Base-by-base conservation (phyloP, 805 yeast genomes). In the Priceomyces medius region DNA sequence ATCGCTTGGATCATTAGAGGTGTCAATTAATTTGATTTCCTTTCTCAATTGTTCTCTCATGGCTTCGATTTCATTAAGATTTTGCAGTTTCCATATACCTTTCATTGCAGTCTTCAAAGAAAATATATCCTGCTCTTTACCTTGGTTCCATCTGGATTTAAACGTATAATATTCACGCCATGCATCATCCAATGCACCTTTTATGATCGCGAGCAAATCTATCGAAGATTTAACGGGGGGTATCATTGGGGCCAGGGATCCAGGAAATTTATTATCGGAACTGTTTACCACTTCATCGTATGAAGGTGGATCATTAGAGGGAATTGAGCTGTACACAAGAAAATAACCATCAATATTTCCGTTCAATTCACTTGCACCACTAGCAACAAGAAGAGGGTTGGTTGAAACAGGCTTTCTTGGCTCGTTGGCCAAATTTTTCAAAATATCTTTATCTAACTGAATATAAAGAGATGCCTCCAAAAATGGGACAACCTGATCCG, bases 321-420 rank as follows among this genome's bases (percentile, higher is more conserved):
- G 93, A 2, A 85, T 76, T 2, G 87, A 82, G 41, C 82, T 76
- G 58, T 84, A 85, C 35, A 82, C 80, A 27, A 83, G 70, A 32
- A 83, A 67, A 56, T 85, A 85, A 0, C 90, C 91, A 55, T 83
- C 84, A n/a, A 85, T 74, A 23, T 78, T 71, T 3, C 89, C 90
- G 55, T 85, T 84, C 50, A 85, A 60, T 45, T 84, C 91, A 32
- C 87, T 77, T 4, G 89, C 86, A 1, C 93, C 93, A 28, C 88
- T 80, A 4, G 88, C 91, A 3, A 83, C 86, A 9, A 85, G 58
- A 41, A 85, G 58, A 2, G 90, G 85, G 39, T 79, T 80, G 4
- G 88, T 81, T 9, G 77, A 71, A 0, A 79, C 85, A 3, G 82
- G 81, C 44, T 68, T 65, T 37, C 85, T 55, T 7, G 85, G 85